Percentiles rank a stretch among this genome's conserved stretches.
phyloP scores from a whole-genome alignment of 1,284 basidiomycete species.

The Cystobasidiaceae sp. region DNA sequence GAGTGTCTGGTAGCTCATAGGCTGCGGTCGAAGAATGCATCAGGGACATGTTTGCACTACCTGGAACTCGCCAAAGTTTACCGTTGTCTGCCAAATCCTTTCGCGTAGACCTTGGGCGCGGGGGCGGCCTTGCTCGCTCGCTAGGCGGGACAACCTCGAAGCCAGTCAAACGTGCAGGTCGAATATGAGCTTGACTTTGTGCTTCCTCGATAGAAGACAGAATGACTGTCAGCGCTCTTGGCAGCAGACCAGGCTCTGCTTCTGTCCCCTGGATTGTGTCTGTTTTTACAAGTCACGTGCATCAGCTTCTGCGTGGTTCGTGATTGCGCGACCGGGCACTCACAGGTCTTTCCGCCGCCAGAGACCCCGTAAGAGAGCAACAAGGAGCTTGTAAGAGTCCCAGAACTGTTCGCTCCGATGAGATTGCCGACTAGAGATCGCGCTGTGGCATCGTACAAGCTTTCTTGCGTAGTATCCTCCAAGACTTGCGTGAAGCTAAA shows the following conservation, averaged over 20 bases:
- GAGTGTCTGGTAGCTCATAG: conserved; percentile 67
- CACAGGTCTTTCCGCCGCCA: conserved; percentile 85
- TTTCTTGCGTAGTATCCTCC: neutral
- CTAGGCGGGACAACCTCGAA: conserved; percentile 47
- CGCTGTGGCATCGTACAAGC: conserved; percentile 2
- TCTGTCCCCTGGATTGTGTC: conserved; percentile 51
- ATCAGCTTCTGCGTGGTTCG: neutral
- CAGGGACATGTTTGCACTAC: neutral
- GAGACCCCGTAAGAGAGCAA: conserved; percentile 96
- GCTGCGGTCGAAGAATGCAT: neutral
- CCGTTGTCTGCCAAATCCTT: neutral
- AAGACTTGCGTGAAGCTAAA: conserved; percentile 12
- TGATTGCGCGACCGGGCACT: neutral
- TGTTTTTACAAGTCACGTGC: neutral
- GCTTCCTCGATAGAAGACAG: conserved; percentile 86
- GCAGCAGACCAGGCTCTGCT: conserved; percentile 65
- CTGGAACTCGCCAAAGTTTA: neutral
- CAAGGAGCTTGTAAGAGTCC: conserved; percentile 59
- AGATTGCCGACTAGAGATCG: conserved; percentile 6
- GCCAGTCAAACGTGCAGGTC: conserved; percentile 64
- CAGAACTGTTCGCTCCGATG: neutral
- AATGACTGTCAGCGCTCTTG: conserved; percentile 82
- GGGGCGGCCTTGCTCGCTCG: neutral
- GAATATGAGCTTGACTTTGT: conserved; percentile 65
- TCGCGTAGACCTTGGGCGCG: neutral